Percentiles rank a stretch among this genome's conserved stretches.
Conservation (phyloP, 176 grass and related monocot genomes). For the Eleusine coracana region DNA sequence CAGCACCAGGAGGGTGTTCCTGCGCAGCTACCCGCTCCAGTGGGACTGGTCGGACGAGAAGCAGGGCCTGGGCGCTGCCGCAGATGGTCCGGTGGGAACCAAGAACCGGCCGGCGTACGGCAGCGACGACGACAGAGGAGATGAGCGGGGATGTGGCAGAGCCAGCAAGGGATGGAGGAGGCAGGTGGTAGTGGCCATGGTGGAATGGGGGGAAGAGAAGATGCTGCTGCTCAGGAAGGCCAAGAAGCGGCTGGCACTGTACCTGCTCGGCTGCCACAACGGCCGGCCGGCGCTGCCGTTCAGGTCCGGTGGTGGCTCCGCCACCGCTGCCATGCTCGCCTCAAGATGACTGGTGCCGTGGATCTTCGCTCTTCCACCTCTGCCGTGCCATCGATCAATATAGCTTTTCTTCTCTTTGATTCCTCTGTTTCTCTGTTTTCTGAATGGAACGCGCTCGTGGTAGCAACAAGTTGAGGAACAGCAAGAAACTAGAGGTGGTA, state of each 20-base stretch:
- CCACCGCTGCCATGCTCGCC: conserved; percentile 40
- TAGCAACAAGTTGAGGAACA: not conserved
- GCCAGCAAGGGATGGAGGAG: conserved; percentile 33
- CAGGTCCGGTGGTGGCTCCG: conserved; percentile 2
- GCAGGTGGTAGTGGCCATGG: conserved; percentile 43
- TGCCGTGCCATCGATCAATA: not conserved
- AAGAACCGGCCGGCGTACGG: not conserved
- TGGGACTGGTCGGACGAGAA: conserved; percentile 52
- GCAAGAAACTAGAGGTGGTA: not conserved
- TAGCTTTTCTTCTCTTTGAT: not conserved
- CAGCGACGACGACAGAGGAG: not conserved
- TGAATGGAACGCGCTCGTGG: not conserved
- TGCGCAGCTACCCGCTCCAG: conserved; percentile 86
- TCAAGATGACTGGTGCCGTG: conserved; percentile 24
- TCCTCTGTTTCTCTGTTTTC: conserved; percentile 1
- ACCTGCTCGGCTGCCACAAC: conserved; percentile 67
- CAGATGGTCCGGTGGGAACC: not conserved
- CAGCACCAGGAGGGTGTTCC: conserved; percentile 69
- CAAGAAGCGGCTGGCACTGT: conserved; percentile 67
- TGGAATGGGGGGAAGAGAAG: conserved; percentile 71
- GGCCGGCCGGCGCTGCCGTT: conserved; percentile 36
- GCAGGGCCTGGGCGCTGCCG: not conserved
- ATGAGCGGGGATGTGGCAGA: not conserved
- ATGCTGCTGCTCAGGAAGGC: conserved; percentile 54
- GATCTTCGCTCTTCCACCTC: not conserved